Conservation (phyloP, 805 yeast genomes). For the Pichia membranifaciens region DNA sequence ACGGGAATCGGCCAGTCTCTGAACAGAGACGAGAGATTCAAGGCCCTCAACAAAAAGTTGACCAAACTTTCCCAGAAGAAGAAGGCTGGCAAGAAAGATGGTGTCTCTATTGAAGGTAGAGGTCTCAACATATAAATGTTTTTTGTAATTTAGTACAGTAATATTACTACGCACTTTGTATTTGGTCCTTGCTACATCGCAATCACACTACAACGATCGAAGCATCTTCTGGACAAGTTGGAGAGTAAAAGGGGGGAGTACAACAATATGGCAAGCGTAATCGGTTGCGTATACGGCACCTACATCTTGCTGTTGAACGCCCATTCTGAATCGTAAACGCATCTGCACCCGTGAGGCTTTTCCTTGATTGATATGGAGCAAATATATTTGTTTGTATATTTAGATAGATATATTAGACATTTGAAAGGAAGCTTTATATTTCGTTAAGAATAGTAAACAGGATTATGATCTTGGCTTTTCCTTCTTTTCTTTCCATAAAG, state of each 20-base stretch:
- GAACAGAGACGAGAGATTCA: constrained; percentile 72
- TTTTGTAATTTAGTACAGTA: background rate
- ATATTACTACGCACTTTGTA: background rate
- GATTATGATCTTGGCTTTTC: constrained; percentile 99
- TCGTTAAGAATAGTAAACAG: constrained; percentile 7
- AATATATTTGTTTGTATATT: constrained; percentile 2
- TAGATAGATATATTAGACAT: constrained; percentile 2
- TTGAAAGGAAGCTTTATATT: background rate
- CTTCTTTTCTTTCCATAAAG: constrained; percentile 99
- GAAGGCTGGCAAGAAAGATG: constrained; percentile 53
- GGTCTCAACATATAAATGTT: constrained; percentile 26
- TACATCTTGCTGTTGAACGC: no score
- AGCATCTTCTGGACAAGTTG: no score
- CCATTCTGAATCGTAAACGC: no score
- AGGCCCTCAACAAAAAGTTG: constrained; percentile 61
- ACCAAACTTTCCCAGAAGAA: constrained; percentile 43
- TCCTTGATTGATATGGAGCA: background rate
- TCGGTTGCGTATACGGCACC: no score
- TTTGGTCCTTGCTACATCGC: no score
- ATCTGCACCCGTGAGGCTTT: no score
- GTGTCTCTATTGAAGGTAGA: constrained; percentile 78
- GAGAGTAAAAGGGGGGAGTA: no score
- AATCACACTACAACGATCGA: no score
- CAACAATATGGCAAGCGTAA: no score
- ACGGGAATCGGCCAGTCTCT: constrained; percentile 47